Evolutionary conservation across 345 rosid species (phyloP).

Genomic region (Jatropha curcas): DNA sequence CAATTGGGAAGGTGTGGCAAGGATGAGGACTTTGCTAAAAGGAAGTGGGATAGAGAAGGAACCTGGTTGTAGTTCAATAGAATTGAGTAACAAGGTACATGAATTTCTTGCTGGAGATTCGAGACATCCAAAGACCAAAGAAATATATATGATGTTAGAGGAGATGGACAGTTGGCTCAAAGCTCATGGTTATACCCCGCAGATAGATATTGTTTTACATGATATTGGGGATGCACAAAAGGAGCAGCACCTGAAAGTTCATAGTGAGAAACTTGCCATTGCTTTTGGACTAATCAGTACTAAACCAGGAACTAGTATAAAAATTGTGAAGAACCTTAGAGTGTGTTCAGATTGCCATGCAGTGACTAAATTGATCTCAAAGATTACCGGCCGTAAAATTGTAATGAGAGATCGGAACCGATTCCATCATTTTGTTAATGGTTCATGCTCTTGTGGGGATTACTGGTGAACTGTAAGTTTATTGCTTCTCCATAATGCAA

Average conservation of each 20-base stretch:
- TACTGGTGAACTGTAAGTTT: slow-evolving; percentile 47
- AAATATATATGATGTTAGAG: slow-evolving; percentile 50
- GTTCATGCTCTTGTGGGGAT: slow-evolving; percentile 71
- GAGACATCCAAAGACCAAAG: slow-evolving; percentile 49
- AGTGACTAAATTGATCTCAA: slow-evolving; percentile 53
- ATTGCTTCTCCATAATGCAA: not conserved
- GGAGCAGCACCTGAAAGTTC: slow-evolving; percentile 60
- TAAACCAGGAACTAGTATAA: slow-evolving; percentile 48
- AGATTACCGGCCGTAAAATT: slow-evolving; percentile 60
- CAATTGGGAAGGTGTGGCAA: slow-evolving; percentile 59
- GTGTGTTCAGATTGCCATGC: slow-evolving; percentile 72
- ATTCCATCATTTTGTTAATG: slow-evolving; percentile 77
- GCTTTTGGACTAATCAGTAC: slow-evolving; percentile 70
- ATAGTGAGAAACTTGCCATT: slow-evolving; percentile 71
- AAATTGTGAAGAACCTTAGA: slow-evolving; percentile 64
- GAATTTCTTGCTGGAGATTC: slow-evolving; percentile 58
- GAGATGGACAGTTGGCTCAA: slow-evolving; percentile 47
- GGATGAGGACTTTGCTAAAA: slow-evolving; percentile 71
- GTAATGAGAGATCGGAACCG: slow-evolving; percentile 75
- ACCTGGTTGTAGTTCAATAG: slow-evolving; percentile 68
- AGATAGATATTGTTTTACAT: slow-evolving; percentile 50
- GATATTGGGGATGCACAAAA: slow-evolving; percentile 52
- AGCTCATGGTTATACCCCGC: slow-evolving; percentile 38
- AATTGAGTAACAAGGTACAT: slow-evolving; percentile 48
- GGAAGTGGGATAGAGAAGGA: slow-evolving; percentile 58